Evolutionary conservation across 495 filamentous ascomycete genomes (phyloP).

Genomic region (Diplogelasinospora grovesii): DNA sequence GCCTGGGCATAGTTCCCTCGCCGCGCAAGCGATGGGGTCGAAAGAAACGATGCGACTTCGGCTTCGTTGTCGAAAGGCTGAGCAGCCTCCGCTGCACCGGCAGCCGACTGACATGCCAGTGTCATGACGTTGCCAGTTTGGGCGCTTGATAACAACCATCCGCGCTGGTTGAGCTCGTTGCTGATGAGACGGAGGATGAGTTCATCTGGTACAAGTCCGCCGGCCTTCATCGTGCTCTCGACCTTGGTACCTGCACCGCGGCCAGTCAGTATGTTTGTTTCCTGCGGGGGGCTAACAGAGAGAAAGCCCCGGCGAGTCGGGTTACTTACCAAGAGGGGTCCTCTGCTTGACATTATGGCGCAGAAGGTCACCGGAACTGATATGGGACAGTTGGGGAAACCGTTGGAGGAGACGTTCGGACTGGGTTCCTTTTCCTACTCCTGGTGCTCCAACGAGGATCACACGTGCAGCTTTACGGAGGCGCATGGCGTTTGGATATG

Average conservation of each 20-base stretch:
- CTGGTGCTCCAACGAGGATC: conserved; percentile 93
- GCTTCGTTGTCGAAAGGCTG: conserved; percentile 21
- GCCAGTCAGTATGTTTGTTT: background rate
- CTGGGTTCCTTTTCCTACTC: conserved; percentile 89
- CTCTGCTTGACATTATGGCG: conserved; percentile 84
- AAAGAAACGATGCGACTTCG: conserved; percentile 32
- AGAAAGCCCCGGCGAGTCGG: background rate
- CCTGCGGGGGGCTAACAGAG: background rate
- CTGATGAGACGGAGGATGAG: conserved; percentile 89
- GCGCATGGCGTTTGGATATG: conserved; percentile 35
- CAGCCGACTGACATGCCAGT: conserved; percentile 29
- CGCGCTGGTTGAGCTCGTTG: conserved; percentile 72
- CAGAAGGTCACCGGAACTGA: conserved; percentile 89
- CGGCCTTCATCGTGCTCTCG: conserved; percentile 75
- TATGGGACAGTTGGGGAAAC: conserved; percentile 82
- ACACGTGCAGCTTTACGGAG: conserved; percentile 81
- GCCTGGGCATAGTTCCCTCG: conserved; percentile 24
- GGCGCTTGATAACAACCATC: conserved; percentile 58
- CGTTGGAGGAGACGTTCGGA: conserved; percentile 77
- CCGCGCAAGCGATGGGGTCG: conserved; percentile 31
- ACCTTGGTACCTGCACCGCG: conserved; percentile 81
- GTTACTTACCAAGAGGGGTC: conserved; percentile 77
- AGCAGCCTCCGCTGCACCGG: conserved; percentile 17
- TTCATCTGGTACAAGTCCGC: conserved; percentile 77
- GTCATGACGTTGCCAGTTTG: conserved; percentile 34